A percentile compares a stretch with the other conserved stretches of the same genome.
Evolutionary conservation across 345 rosid genomes (phyloP).

Genomic region (Arabis alpina): DNA sequence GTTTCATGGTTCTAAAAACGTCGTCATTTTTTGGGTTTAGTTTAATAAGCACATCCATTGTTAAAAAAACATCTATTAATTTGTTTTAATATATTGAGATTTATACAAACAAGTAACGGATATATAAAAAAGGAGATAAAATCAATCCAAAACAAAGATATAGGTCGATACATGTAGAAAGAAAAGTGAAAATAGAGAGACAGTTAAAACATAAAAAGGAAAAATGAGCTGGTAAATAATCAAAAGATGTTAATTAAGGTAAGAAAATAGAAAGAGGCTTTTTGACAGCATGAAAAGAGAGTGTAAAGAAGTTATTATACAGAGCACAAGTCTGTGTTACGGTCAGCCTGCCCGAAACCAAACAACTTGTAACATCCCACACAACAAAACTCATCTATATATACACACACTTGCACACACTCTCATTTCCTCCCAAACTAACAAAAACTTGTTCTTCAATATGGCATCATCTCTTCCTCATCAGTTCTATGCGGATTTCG

Average conservation of each 20-base stretch:
- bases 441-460: conserved; percentile 29
- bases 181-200: conserved; percentile 18
- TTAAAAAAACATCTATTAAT: no score
- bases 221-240: conserved; percentile 34
- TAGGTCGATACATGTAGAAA: conserved; percentile 14
- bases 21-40: no score
- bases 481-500: conserved; percentile 50
- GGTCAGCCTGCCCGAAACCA: conserved; percentile 40
- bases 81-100: neutral
- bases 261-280: conserved; percentile 11
- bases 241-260: conserved; percentile 5
- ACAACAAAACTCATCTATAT: conserved; percentile 26
- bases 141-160: conserved; percentile 11
- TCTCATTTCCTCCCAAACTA: conserved; percentile 38
- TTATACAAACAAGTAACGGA: conserved; percentile 4
- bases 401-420: conserved; percentile 34
- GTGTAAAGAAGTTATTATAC: conserved; percentile 36
- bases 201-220: conserved; percentile 16
- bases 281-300: conserved; percentile 34
- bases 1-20: no score
- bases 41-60: no score
- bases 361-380: conserved; percentile 41
- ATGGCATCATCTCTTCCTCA: conserved; percentile 64
- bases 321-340: conserved; percentile 33
- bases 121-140: conserved; percentile 3